Base-by-base conservation (phyloP, 2,329 filamentous ascomycete species). In the Blastomyces gilchristii region DNA sequence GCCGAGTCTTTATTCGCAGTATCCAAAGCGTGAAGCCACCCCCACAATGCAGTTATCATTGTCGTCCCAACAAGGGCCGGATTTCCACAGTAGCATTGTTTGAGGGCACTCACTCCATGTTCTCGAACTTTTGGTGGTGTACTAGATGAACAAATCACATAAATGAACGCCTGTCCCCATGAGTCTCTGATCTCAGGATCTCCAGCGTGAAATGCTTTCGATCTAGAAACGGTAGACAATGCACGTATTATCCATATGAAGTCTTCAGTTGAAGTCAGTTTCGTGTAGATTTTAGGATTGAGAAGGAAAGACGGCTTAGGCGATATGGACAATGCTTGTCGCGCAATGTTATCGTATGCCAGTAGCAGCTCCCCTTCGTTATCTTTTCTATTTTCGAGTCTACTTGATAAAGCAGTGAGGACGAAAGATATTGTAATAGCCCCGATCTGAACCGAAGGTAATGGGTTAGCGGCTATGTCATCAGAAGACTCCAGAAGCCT, bases 131-230 rank as follows among this genome's bases (percentile, higher is more conserved):
- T 79, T 2, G 86, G 80, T 14, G 87, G 80, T 25, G 90, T 78
- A 14, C 74, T 79, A 16, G 84, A 77, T 1, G 87, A 85, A 56
- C 86, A 86, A 56, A 93, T 83, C 18, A 89, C 78, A 72, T 89
- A 95, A n/a, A 97, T 86, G 64, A 93, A 84, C 1, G 89, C 87
- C 69, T 96, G 89, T 16, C 89, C 87, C 94, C 93, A 99, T 18
- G 87, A 85, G 61, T 84, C 76, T 65, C 82, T 81, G n/a, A 83
- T 78, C 49, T 70, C 65, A 28, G 71, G 65, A 11, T 83, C 76
- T 16, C 78, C 77, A 3, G 78, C 73, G 14, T 80, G 77, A 37
- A 82, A 78, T 14, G 78, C 76, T 2, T 91, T 73, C 22, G 80
- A 78, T 18, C 79, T 73, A 18, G 86, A 82, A 18, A 88, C 77